Base-by-base conservation (phyloP, 2,329 filamentous ascomycete genomes). In the Zalaria obscura region DNA sequence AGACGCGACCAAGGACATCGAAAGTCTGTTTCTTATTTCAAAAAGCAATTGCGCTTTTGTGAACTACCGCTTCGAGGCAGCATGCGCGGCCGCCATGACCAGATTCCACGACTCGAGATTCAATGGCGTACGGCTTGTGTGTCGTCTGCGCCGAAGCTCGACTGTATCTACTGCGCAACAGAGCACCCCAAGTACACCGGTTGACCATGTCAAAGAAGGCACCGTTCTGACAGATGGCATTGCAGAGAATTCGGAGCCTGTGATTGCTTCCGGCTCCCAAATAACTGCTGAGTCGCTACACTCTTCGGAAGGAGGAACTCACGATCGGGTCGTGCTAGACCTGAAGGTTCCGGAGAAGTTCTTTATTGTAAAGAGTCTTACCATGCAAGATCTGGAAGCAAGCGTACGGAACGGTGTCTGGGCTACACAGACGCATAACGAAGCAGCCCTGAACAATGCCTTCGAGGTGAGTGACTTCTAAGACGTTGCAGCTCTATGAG, bases 21-120 rank as follows among this genome's bases (percentile, higher is more conserved):
- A 94, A 57, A 94, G 87, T 37, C 67, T 96, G 0, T 95, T 96
- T 50, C 66, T 96, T 31, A 96, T 96, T 34, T 89, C 88, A 0
- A 95, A 95, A 60, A 95, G 88, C 58, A 95, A 95, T 56, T 96
- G 89, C 55, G 89, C 88, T 0, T 96, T 96, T 64, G 86, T 93
- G 49, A 96, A 96, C 55, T 96, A 93, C 59, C 83, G 80, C 47
- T 82, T 85, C 39, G 87, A 94, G 52, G 64, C 69, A 3, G 76
- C 78, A 4, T 95, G 87, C 55, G 64, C 74, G 5, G 70, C 75
- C 5, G 89, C 89, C 0, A 84, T 94, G 66, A 73, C 78, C 36
- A 78, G 84, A 50, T 81, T 96, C 36, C 86, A 96, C 58, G 88
- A 96, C 54, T 93, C 87, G 1, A 80, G 81, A 42, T 95, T 95